phyloP scores from a whole-genome alignment of 2,329 filamentous ascomycete genomes.

The Exophiala alcalophila region DNA sequence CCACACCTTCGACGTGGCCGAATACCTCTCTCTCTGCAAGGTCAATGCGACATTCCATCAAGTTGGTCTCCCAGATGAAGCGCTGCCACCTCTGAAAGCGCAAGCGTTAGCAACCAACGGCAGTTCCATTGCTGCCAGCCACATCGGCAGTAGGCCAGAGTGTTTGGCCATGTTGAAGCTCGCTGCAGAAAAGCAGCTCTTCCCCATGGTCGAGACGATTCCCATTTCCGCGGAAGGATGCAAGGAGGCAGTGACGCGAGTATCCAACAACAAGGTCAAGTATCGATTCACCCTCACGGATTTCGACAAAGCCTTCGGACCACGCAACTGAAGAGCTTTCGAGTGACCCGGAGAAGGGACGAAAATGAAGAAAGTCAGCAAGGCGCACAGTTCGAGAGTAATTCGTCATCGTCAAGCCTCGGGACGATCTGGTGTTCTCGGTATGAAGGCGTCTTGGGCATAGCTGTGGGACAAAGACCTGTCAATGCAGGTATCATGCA shows the following conservation, averaged over 20 bases:
- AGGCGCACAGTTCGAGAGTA: too few relatives aligned
- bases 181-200: slow-evolving; percentile 65
- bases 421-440: too few relatives aligned
- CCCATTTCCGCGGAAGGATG: slow-evolving; percentile 69
- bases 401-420: too few relatives aligned
- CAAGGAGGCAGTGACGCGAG: slow-evolving; percentile 65
- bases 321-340: slow-evolving; percentile 10
- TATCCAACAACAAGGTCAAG: slow-evolving; percentile 67
- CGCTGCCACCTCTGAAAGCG: slow-evolving; percentile 66
- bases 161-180: slow-evolving; percentile 69
- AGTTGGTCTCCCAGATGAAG: slow-evolving; percentile 61
- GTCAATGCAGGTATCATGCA: too few relatives aligned
- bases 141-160: slow-evolving; percentile 68
- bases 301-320: slow-evolving; percentile 65
- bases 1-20: slow-evolving; percentile 57
- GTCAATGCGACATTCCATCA: slow-evolving; percentile 58
- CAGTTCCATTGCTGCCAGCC: slow-evolving; percentile 65
- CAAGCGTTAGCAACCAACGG: slow-evolving; percentile 75
- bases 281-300: slow-evolving; percentile 64
- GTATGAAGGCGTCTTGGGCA: too few relatives aligned
- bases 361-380: too few relatives aligned
- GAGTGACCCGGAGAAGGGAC: too few relatives aligned
- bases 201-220: slow-evolving; percentile 67
- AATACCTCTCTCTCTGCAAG: slow-evolving; percentile 52
- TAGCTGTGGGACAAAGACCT: too few relatives aligned